Conservation (phyloP, 2,329 filamentous ascomycete genomes). For the Nemania serpens region DNA sequence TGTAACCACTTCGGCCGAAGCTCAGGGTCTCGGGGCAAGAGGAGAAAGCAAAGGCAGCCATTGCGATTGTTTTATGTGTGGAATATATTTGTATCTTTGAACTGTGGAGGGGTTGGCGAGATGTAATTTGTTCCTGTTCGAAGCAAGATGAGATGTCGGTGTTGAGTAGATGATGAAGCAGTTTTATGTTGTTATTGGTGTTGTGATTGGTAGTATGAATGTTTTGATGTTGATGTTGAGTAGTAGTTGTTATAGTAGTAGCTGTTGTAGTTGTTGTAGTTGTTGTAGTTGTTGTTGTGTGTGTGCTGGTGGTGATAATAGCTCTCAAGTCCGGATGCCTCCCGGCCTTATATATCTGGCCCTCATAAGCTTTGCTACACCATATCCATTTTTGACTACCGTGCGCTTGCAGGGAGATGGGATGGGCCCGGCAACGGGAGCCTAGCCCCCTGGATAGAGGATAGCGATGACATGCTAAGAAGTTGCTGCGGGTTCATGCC, state of each 20-base stretch:
- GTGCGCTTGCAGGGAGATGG: constrained; percentile 2
- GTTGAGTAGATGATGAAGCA: constrained; percentile 7
- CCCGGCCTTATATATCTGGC: constrained; percentile 26
- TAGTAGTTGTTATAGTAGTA: constrained; percentile 11
- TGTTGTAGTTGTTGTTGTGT: constrained; percentile 8
- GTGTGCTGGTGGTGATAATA: constrained; percentile 35
- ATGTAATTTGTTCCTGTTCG: constrained; percentile 12
- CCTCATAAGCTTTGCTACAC: constrained; percentile 17
- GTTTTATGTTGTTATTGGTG: constrained; percentile 9
- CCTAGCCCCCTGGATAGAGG: constrained; percentile 13
- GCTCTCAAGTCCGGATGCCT: constrained; percentile 19
- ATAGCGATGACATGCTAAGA: constrained; percentile 20
- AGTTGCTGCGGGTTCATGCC: constrained; percentile 23
- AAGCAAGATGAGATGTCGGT: constrained; percentile 3
- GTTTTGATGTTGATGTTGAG: constrained; percentile 14
- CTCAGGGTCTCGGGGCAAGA: constrained; percentile 40
- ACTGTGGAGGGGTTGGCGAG: constrained; percentile 5
- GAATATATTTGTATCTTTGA: constrained; percentile 11
- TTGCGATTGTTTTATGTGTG: constrained; percentile 38
- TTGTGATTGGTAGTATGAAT: neutral
- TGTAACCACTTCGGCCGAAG: constrained; percentile 54
- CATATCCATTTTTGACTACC: constrained; percentile 9
- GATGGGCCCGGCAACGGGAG: constrained; percentile 26
- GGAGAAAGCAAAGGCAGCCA: constrained; percentile 44
- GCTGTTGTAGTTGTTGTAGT: constrained; percentile 16